Base-by-base conservation (phyloP, 768 basidiomycete genomes). In the Podaxis rugospora region DNA sequence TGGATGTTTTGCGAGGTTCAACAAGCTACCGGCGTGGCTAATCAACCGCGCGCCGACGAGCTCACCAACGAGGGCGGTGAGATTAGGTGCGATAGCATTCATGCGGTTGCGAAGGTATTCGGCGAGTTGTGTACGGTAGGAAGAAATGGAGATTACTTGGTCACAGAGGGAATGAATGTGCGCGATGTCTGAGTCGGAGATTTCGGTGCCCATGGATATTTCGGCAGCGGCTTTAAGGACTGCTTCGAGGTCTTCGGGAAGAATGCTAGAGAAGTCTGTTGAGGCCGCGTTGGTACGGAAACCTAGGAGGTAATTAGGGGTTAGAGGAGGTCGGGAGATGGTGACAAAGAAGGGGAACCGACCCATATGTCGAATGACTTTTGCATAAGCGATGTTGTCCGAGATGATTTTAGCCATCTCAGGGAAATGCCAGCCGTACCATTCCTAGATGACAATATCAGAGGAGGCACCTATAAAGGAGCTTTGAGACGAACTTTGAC, bases 381-480 rank as follows among this genome's bases (percentile, higher is more conserved):
- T 97, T 62, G 97, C 95, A 72, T 98, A 98, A 18, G 96, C 95
- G 62, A 95, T 77, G 76, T 97, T 99, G 80, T 99, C 97, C 62
- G 88, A 86, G 66, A 99, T 91, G 72, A 99, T 98, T 79, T 98
- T 98, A 62, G 89, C 91, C 90, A 99, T 92, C 76, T 99, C 97
- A 4, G 97, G 97, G 83, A 99, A 99, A 79, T 99, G 97, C 97
- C 97, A 99, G 39, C 97, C 97, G 68, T 99, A 99, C 97, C 97
- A 99, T 84, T 99, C 97, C 96, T 97, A 67, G 51, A 39, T 58
- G 18, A 18, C 55, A 55, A 14, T 53, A 14, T 27, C 7, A 44
- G 3, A 46, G 40, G 14, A 52, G 14, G 51, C 39, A 14, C 16
- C 21, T 37, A 40, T 51, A 35, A 54, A 62, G 16, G 36, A 23